phyloP scores from a whole-genome alignment of 495 filamentous ascomycete species.

The Rhizodiscina lignyota region DNA sequence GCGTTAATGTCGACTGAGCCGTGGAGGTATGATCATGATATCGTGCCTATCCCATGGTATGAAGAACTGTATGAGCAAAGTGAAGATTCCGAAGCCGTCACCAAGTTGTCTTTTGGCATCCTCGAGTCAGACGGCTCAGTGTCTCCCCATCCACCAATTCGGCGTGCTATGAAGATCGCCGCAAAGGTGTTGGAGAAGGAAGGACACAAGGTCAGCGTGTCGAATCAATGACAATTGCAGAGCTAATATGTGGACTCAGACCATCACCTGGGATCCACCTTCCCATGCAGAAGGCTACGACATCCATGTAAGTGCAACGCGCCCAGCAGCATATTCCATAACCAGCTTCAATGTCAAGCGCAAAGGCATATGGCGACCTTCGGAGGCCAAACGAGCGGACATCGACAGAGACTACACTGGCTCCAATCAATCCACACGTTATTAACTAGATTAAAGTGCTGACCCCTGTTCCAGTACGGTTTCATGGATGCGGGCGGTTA shows the following conservation, averaged over 20 bases:
- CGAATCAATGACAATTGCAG: not conserved
- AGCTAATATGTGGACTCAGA: no score
- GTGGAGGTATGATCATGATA: constrained; percentile 48
- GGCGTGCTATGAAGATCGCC: constrained; percentile 34
- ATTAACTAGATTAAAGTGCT: no score
- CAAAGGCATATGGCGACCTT: constrained; percentile 33
- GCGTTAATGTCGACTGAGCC: constrained; percentile 36
- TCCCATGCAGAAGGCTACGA: no score
- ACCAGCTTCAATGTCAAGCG: no score
- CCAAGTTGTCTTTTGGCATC: constrained; percentile 38
- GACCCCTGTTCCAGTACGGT: no score
- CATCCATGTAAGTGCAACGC: no score
- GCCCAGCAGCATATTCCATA: no score
- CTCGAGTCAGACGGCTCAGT: constrained; percentile 32
- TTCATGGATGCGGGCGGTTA: no score
- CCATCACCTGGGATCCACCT: constrained; percentile 43
- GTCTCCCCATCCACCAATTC: constrained; percentile 35
- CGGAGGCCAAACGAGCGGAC: no score
- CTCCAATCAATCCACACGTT: no score
- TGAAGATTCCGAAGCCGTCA: no score
- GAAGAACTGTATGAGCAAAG: constrained; percentile 30
- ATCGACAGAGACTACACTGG: no score
- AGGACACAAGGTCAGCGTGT: constrained; percentile 30
- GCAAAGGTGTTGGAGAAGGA: constrained; percentile 31
- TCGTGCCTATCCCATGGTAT: constrained; percentile 46